A percentile compares a stretch with the other conserved stretches of the same genome.
These are phyloP conservation scores for Oidium heveae DNA, from an alignment of 2,329 filamentous ascomycete species.

Conservation along the genomic window DNA sequence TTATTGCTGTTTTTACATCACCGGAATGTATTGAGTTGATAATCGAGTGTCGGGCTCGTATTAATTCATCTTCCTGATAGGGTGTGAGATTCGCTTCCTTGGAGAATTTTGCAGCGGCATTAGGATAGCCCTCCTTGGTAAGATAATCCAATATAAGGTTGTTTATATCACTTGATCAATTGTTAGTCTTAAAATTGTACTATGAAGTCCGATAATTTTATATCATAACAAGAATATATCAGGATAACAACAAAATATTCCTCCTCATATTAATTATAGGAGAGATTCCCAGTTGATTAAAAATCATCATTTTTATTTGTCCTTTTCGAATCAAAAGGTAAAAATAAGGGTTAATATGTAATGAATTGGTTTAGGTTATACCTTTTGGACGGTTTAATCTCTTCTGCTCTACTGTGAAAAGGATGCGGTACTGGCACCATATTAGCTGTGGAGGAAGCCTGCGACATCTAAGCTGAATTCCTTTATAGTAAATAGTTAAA, in stretches of 20 bases:
- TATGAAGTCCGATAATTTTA: background rate
- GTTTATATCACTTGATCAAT: constrained; percentile 57
- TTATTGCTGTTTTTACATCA: constrained; percentile 63
- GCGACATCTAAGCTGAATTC: background rate
- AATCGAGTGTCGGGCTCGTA: constrained; percentile 59
- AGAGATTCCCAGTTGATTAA: constrained; percentile 98
- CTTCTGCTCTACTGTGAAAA: constrained; percentile 62
- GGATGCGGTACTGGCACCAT: constrained; percentile 29
- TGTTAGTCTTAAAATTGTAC: background rate
- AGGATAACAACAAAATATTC: constrained; percentile 58
- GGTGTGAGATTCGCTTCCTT: constrained; percentile 71
- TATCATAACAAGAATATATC: constrained; percentile 16
- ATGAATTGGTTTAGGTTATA: constrained; percentile 19
- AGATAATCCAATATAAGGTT: constrained; percentile 89
- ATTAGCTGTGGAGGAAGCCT: constrained; percentile 24
- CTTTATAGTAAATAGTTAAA: background rate
- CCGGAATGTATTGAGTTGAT: constrained; percentile 66
- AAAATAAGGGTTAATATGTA: constrained; percentile 6
- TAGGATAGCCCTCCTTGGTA: constrained; percentile 82
- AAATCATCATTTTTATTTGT: constrained; percentile 40
- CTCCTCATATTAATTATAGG: constrained; percentile 82
- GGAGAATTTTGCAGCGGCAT: constrained; percentile 79
- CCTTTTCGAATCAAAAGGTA: too few species aligned
- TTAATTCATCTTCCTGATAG: constrained; percentile 44
- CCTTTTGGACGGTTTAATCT: constrained; percentile 75